Percentiles rank a stretch among this genome's conserved stretches.
Conservation (phyloP, 805 yeast genomes). For the Lipomyces orientalis region DNA sequence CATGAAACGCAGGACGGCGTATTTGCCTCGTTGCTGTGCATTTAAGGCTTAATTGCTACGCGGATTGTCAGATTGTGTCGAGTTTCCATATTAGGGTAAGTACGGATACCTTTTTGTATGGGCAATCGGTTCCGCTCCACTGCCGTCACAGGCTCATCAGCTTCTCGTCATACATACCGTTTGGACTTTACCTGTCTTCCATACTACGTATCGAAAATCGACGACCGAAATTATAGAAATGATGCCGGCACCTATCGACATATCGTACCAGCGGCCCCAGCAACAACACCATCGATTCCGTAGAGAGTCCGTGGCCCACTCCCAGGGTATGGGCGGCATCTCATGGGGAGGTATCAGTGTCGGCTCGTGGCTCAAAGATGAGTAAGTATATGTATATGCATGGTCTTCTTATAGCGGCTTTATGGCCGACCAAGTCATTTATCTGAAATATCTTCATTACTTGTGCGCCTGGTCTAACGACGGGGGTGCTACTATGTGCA, state of each 20-base stretch:
- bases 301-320: conserved; percentile 91
- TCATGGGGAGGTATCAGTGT: conserved; percentile 96
- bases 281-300: conserved; percentile 56
- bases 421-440: not conserved
- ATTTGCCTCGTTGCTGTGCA: not conserved
- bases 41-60: not conserved
- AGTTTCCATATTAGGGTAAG: not conserved
- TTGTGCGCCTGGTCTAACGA: not conserved
- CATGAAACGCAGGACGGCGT: no score
- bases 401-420: not conserved
- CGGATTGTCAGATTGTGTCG: not conserved
- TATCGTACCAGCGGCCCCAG: conserved; percentile 48
- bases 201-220: not conserved
- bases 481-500: not conserved
- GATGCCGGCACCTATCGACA: conserved; percentile 51
- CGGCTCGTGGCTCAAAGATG: conserved; percentile 96
- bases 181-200: not conserved
- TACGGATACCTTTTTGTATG: not conserved
- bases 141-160: not conserved
- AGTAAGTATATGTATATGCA: conserved; percentile 46
- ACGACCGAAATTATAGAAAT: not conserved
- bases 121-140: not conserved
- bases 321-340: conserved; percentile 97
- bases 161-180: not conserved
- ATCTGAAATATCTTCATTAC: not conserved